These are phyloP conservation scores for Leccinum disarticulatum DNA, from an alignment of 768 basidiomycete genomes.

Conservation along the genomic window DNA sequence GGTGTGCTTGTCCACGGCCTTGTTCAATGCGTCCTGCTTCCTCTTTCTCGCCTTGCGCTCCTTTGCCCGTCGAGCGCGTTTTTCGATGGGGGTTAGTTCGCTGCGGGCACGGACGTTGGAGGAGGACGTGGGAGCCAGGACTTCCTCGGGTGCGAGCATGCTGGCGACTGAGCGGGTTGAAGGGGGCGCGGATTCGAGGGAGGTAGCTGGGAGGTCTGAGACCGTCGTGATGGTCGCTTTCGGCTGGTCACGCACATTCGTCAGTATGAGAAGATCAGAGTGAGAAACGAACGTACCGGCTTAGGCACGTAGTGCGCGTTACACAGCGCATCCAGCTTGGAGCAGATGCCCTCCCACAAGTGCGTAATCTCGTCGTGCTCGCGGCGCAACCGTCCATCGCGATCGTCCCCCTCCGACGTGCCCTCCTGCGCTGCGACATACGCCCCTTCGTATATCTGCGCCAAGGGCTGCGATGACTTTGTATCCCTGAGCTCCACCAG, in stretches of 20 bases:
- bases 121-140: conserved; percentile 58
- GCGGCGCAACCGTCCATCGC: conserved; percentile 84
- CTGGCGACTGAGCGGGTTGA: conserved; percentile 71
- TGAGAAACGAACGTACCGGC: conserved; percentile 53
- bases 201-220: conserved; percentile 75
- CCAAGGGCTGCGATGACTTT: conserved; percentile 85
- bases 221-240: conserved; percentile 85
- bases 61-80: conserved; percentile 66
- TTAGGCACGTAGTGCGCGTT: conserved; percentile 97
- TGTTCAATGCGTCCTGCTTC: conserved; percentile 62
- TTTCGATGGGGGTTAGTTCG: conserved; percentile 88
- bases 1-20: conserved; percentile 62
- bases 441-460: conserved; percentile 95
- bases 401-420: conserved; percentile 55
- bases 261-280: background rate
- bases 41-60: conserved; percentile 71
- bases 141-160: conserved; percentile 92
- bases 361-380: conserved; percentile 87
- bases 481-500: conserved; percentile 87
- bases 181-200: conserved; percentile 89
- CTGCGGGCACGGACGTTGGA: conserved; percentile 61
- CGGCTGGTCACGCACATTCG: conserved; percentile 50
- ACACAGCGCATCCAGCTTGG: conserved; percentile 89
- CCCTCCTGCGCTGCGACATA: conserved; percentile 68
- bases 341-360: conserved; percentile 81